These are phyloP conservation scores for Heliamphora pulchella DNA, from an alignment of 179 eudicot genomes.

Conservation along the genomic window DNA sequence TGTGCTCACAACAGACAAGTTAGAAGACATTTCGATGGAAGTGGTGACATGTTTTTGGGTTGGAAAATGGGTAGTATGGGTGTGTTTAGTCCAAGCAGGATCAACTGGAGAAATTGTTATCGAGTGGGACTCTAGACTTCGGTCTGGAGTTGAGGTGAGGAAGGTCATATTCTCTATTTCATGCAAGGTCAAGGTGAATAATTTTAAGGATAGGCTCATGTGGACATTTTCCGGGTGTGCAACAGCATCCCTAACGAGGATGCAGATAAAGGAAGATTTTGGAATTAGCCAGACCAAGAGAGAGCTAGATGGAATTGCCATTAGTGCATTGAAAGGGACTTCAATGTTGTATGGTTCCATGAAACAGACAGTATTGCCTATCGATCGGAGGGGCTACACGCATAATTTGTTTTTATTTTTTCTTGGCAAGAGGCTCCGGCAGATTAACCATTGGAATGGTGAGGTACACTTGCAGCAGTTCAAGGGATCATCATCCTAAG, in stretches of 20 bases:
- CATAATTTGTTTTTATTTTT: too few relatives aligned
- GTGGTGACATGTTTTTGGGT: background rate
- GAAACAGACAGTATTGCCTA: background rate
- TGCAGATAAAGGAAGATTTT: background rate
- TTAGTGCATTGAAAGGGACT: background rate
- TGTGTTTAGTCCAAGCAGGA: background rate
- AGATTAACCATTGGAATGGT: background rate
- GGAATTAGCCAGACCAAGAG: background rate
- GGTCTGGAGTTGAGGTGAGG: background rate
- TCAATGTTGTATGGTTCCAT: background rate
- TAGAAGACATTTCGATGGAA: background rate
- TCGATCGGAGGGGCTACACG: background rate
- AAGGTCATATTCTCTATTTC: background rate
- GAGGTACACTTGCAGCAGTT: background rate
- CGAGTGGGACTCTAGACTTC: background rate
- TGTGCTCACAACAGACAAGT: background rate
- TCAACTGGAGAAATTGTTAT: background rate
- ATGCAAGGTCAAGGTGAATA: too few relatives aligned
- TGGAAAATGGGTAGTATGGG: background rate
- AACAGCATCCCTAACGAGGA: background rate
- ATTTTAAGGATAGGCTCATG: background rate
- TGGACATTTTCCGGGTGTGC: background rate
- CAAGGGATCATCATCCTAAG: background rate
- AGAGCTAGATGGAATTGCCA: too few relatives aligned
- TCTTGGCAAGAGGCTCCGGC: background rate